Evolutionary conservation across 768 basidiomycete species (phyloP), one percentile per base, ranked within the genome.

Genomic region (Brasilioporus rufonigricans): DNA sequence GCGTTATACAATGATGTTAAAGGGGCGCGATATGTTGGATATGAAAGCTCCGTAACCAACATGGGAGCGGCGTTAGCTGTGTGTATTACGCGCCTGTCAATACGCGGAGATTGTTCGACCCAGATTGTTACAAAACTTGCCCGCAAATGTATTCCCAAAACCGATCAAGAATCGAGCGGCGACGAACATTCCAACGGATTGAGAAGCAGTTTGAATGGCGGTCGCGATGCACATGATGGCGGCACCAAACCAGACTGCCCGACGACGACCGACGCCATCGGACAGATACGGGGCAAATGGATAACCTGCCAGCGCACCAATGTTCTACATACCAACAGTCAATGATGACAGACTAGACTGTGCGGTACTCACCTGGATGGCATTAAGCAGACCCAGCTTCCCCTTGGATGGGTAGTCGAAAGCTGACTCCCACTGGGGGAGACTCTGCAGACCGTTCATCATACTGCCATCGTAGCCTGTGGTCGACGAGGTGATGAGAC

Each of bases 41-140:
- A 93, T 1, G 91, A 79, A n/a, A 93, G 72, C 72, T 94, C 92
- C 46, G 90, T 87, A 52, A 93, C 84, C 73, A 93, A 73, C 77
- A 93, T 80, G 12, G 92, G 91, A 13, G 91, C 90, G 48, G 89
- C 84, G 62, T 83, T 85, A 23, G 81, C 82, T 78, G 65, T 51
- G 44, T n/a, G 27, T 29, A 29, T n/a, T n/a, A n/a, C n/a, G n/a
- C n/a, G n/a, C n/a, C n/a, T n/a, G n/a, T n/a, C n/a, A n/a, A n/a
- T n/a, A n/a, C n/a, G 27, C 5, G 9, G n/a, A n/a, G n/a, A n/a
- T n/a, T n/a, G n/a, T n/a, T 9, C 27, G 27, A n/a, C n/a, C n/a
- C n/a, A 29, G 27, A 29, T 29, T 9, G 9, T 29, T 26, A 48
- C 6, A 5, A 35, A 23, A 59, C 74, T 69, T 60, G 76, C 81